Percentiles rank a stretch among this genome's conserved stretches.
Evolutionary conservation across 1,284 basidiomycete species (phyloP).

Genomic region (Puccinia coronata): DNA sequence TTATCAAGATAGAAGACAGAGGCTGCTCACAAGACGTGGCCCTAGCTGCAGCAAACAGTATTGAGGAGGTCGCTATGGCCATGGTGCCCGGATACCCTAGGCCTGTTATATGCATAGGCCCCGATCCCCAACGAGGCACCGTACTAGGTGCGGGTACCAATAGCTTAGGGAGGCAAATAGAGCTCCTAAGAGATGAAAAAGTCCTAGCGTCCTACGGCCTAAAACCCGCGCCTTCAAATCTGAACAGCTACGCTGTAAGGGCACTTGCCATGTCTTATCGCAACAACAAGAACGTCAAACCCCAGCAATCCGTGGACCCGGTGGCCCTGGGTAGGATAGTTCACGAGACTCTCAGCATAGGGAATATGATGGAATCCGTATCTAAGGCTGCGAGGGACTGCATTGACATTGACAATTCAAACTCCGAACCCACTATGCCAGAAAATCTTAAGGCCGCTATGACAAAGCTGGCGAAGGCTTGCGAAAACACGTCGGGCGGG

Average conservation of each 20-base stretch:
- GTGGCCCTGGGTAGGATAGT: not conserved
- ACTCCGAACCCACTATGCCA: no score
- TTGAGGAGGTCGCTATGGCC: no score
- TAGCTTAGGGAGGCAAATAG: not conserved
- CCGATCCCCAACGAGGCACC: not conserved
- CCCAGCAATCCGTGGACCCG: not conserved
- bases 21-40: not conserved
- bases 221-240: not conserved
- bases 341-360: constrained; percentile 1
- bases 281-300: not conserved
- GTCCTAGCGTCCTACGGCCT: not conserved
- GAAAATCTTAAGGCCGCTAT: no score
- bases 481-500: no score
- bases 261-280: not conserved
- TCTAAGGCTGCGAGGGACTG: not conserved
- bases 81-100: no score
- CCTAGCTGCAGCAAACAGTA: no score
- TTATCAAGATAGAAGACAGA: not conserved
- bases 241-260: not conserved
- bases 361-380: not conserved
- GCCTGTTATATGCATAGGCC: not conserved
- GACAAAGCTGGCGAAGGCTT: no score
- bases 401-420: not conserved
- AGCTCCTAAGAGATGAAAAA: not conserved
- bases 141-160: not conserved